Evolutionary conservation across 148 eudicot species (phyloP), one percentile per base, ranked within the genome.

Genomic region (Cornus florida): DNA sequence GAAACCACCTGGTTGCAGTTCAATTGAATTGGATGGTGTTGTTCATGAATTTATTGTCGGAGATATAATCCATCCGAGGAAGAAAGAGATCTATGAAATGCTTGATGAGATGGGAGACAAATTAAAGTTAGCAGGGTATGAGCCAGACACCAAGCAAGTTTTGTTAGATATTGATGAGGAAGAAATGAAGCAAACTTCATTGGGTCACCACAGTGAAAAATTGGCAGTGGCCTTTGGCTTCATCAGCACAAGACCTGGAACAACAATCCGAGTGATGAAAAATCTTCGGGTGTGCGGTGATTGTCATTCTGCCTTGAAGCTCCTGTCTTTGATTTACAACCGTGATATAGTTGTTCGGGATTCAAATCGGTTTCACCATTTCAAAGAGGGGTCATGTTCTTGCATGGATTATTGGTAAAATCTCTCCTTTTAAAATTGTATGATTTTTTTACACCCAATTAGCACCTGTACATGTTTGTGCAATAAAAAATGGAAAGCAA

Each of bases 191-290:
- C 46, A 75, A 41, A 57, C 43, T 41, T 74, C 82, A 13, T 24
- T 80, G 74, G 72, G 73, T 12, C 78, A 57, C 46, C 82, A 80
- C 72, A 79, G 82, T 74, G 82, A 79, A 48, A 79, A 74, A 70
- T 32, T 80, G 67, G 82, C 82, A 9, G 78, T 80, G 38, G 82
- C 82, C 19, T 80, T 67, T 13, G 82, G 78, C 11, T 19, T 80
- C 50, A 74, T 80, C 7, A 75, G 62, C 67, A 80, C 78, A 39
- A 74, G 33, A 68, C 69, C 69, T 8, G 20, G 72, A 56, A 68
- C 74, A 22, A 56, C 78, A n/a, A 74, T 80, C 50, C 32, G 78
- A 24, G 74, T 75, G 43, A 22, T 80, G 50, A 80, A 80, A 11
- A 80, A 80, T 74, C 59, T 75, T 57, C 72, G 82, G 14, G 68